Evolutionary conservation across 768 basidiomycete species (phyloP).

Genomic region (Guyanaporus albipodus): DNA sequence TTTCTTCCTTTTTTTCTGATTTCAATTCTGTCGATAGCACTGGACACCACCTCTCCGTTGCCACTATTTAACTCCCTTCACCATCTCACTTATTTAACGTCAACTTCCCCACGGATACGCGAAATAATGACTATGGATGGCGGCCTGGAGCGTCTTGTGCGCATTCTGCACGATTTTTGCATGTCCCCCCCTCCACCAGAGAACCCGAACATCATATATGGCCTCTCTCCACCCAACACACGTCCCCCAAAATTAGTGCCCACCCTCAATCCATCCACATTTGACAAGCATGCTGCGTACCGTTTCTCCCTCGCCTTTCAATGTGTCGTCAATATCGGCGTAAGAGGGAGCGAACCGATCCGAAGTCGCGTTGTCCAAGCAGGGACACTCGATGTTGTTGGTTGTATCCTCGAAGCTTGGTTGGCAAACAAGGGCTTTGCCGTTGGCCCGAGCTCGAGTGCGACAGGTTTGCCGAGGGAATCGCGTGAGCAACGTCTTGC

Average conservation of each 20-base stretch:
- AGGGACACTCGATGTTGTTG: slow-evolving; percentile 89
- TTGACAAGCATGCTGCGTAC: slow-evolving; percentile 82
- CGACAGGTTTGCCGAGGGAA: slow-evolving; percentile 70
- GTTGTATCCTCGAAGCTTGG: slow-evolving; percentile 92
- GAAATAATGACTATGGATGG: slow-evolving; percentile 99
- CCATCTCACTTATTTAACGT: slow-evolving; percentile 94
- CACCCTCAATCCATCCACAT: slow-evolving; percentile 61
- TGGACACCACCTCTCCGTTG: slow-evolving; percentile 53
- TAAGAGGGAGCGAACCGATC: slow-evolving; percentile 90
- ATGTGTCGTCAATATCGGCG: slow-evolving; percentile 95
- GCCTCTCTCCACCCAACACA: slow-evolving; percentile 63
- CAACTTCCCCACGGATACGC: slow-evolving; percentile 94
- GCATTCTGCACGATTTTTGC: slow-evolving; percentile 87
- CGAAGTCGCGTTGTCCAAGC: slow-evolving; percentile 91
- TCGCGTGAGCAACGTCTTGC: slow-evolving; percentile 69
- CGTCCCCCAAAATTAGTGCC: slow-evolving; percentile 54
- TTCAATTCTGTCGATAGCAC: slow-evolving; percentile 30
- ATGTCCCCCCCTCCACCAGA: slow-evolving; percentile 78
- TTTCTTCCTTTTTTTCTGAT: slow-evolving; percentile 10
- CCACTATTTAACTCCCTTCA: slow-evolving; percentile 92
- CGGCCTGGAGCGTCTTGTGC: slow-evolving; percentile 91
- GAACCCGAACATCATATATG: slow-evolving; percentile 71
- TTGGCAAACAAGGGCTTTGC: slow-evolving; percentile 84
- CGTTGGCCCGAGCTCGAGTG: slow-evolving; percentile 74
- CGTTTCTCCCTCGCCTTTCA: slow-evolving; percentile 93